These are phyloP conservation scores for Sophora flavescens DNA, from an alignment of 306 rosid species.

Conservation along the genomic window DNA sequence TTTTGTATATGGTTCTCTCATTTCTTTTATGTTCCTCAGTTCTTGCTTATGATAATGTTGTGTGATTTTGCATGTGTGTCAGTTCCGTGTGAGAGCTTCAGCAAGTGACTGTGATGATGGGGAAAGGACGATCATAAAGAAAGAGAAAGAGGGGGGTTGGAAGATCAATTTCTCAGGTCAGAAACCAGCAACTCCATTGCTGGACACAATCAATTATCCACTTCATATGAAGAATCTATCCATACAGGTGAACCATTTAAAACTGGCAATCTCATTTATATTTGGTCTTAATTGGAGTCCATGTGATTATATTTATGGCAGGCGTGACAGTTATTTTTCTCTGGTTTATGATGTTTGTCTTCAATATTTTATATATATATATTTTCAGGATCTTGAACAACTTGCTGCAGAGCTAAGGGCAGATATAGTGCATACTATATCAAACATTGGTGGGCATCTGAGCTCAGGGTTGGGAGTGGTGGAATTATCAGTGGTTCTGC, in stretches of 20 bases:
- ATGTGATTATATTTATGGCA: no score
- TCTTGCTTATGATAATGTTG: constrained; percentile 17
- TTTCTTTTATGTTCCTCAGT: background rate
- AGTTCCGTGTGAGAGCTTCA: constrained; percentile 62
- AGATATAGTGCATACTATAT: constrained; percentile 64
- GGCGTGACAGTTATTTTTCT: background rate
- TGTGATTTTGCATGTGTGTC: constrained; percentile 9
- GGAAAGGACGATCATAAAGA: constrained; percentile 47
- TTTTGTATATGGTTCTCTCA: background rate
- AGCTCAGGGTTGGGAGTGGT: constrained; percentile 84
- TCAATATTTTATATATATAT: no score
- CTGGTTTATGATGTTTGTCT: no score
- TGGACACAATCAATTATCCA: constrained; percentile 75
- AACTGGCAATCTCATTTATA: background rate
- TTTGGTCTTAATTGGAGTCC: no score
- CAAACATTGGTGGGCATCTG: constrained; percentile 79
- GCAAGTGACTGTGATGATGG: constrained; percentile 46
- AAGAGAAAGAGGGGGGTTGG: constrained; percentile 58
- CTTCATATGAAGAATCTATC: constrained; percentile 78
- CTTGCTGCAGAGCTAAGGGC: constrained; percentile 77
- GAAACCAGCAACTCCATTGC: constrained; percentile 75
- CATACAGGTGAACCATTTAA: constrained; percentile 50
- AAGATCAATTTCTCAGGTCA: constrained; percentile 57
- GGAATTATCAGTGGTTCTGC: constrained; percentile 75
- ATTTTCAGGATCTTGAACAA: constrained; percentile 75